Evolutionary conservation across 164 flowering plant species (phyloP), one percentile per base, ranked within the genome.

Genomic region (Warburgia ugandensis): DNA sequence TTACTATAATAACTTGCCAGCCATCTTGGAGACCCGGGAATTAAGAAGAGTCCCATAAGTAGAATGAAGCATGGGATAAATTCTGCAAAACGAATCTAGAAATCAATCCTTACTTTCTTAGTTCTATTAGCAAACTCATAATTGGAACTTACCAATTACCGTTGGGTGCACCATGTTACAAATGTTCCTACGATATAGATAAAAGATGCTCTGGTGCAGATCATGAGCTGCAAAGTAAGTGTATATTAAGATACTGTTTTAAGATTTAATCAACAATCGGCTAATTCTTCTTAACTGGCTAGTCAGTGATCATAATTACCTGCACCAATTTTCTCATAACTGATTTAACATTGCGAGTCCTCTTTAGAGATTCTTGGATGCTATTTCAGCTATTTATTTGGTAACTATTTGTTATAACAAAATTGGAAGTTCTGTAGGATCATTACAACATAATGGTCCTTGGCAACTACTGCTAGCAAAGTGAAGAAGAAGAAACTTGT

Each of bases 21-120:
- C 96, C 96, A 92, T 75, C 96, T 81, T 0, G 98, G 98, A 42
- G 96, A 92, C 62, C 85, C 98, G 17, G 98, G 98, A 53, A 88
- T 76, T 67, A 85, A 36, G 44, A 70, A 65, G 26, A 85, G 81
- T 21, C 96, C 90, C 1, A 81, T 17, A 45, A 85, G 51, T 29
- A 78, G 68, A 43, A 85, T 42, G 17, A 69, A 48, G 59, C 87
- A 83, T 10, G 96, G 98, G 29, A 85, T 17, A 23, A 85, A 48
- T 57, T 86, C 98, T 91, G 78, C 42, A 29, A 36, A 11, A 17
- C 14, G 2, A 14, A 52, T 38, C 0, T 3, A n/a, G 26, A 9
- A 37, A 6, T 11, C 29, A 17, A 29, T 1, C 16, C 32, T n/a
- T 25, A 36, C 7, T 27, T 9, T 19, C 20, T 31, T 29, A 1